A percentile compares a stretch with the other conserved stretches of the same genome.
phyloP scores from a whole-genome alignment of 495 filamentous ascomycete genomes.

The Penicillium maclennaniae region DNA sequence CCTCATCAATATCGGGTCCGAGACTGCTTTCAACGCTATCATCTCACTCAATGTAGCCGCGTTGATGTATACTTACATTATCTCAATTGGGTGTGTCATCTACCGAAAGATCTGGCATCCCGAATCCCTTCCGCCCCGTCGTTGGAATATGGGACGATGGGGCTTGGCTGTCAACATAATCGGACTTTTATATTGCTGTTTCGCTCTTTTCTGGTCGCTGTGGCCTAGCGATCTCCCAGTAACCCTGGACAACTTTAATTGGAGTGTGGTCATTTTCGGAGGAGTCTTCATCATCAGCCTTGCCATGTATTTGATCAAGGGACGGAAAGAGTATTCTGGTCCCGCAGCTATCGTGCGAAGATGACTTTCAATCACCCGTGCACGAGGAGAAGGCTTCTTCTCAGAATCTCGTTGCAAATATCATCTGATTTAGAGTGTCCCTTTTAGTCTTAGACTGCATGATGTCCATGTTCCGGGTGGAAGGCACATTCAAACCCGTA shows the following conservation, averaged over 20 bases:
- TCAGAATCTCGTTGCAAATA: too few species aligned
- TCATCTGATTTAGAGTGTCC: too few species aligned
- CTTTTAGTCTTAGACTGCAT: too few species aligned
- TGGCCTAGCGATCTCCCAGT: constrained; percentile 39
- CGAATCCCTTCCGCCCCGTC: constrained; percentile 36
- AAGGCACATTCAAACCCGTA: too few species aligned
- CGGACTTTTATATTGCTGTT: constrained; percentile 31
- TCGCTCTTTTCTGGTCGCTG: constrained; percentile 43
- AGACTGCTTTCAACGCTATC: constrained; percentile 45
- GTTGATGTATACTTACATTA: constrained; percentile 39
- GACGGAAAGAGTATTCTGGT: constrained; percentile 23
- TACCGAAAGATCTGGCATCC: constrained; percentile 34
- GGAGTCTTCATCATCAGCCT: constrained; percentile 33
- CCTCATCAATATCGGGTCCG: constrained; percentile 43
- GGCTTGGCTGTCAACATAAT: constrained; percentile 35
- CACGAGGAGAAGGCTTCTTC: too few species aligned
- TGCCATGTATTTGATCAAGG: constrained; percentile 31
- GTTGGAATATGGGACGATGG: constrained; percentile 39
- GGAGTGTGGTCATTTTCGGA: constrained; percentile 40
- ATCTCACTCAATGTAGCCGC: constrained; percentile 40
- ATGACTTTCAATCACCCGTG: too few species aligned
- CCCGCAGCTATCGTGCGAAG: constrained; percentile 21
- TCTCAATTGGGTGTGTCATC: constrained; percentile 37
- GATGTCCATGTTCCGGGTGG: too few species aligned
- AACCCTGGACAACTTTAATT: constrained; percentile 49